Percentiles rank a stretch among this genome's conserved stretches.
phyloP scores from a whole-genome alignment of 805 yeast species.

The Spathaspora sp. region DNA sequence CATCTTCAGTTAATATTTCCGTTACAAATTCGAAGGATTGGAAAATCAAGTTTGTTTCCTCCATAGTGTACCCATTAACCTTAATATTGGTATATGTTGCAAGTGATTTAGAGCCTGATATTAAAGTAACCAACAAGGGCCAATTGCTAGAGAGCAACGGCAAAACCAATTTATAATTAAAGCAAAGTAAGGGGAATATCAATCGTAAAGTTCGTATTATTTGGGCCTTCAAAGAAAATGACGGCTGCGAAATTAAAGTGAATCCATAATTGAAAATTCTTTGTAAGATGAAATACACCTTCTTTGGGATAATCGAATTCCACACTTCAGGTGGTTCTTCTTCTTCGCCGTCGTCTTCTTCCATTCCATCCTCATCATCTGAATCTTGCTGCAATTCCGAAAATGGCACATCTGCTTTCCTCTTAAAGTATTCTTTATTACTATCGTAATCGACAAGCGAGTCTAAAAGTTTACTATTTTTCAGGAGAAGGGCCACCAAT shows the following conservation, averaged over 20 bases:
- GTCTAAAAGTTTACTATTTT: slow-evolving; percentile 15
- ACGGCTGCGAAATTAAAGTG: slow-evolving; percentile 62
- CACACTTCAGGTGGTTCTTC: slow-evolving; percentile 36
- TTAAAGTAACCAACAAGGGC: slow-evolving; percentile 22
- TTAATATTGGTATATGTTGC: slow-evolving; percentile 5
- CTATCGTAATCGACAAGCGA: slow-evolving; percentile 30
- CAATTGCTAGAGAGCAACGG: slow-evolving; percentile 33
- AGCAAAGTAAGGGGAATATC: slow-evolving; percentile 29
- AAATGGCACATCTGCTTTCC: slow-evolving; percentile 35
- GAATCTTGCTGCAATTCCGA: slow-evolving; percentile 19
- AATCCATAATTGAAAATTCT: slow-evolving; percentile 69
- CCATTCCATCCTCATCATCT: slow-evolving; percentile 35
- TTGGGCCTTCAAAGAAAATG: slow-evolving; percentile 52
- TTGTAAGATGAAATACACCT: slow-evolving; percentile 55
- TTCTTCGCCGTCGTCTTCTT: slow-evolving; percentile 16
- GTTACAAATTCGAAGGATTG: slow-evolving; percentile 28
- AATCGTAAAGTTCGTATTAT: slow-evolving; percentile 45
- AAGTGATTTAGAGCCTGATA: slow-evolving; percentile 9
- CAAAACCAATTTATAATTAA: slow-evolving; percentile 26
- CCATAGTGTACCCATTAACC: slow-evolving; percentile 7
- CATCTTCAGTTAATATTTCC: slow-evolving; percentile 25
- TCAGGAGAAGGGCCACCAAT: slow-evolving; percentile 42
- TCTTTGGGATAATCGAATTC: slow-evolving; percentile 64
- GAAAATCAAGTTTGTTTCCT: slow-evolving; percentile 15
- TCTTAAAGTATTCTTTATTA: slow-evolving; percentile 33